These are phyloP conservation scores for Boletus pseudo-olivaceus DNA, from an alignment of 768 basidiomycete genomes.

Conservation along the genomic window DNA sequence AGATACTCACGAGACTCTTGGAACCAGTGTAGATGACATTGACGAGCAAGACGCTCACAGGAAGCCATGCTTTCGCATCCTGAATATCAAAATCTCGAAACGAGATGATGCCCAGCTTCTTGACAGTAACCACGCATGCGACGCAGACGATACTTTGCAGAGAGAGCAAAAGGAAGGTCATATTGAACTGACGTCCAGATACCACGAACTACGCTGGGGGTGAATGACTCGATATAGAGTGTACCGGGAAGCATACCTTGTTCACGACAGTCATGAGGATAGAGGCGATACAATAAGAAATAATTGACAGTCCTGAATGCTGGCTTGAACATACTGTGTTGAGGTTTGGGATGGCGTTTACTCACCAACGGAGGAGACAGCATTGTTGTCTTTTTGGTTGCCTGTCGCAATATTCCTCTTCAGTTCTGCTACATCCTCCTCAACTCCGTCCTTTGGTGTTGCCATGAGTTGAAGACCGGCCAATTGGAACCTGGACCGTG, in stretches of 20 bases:
- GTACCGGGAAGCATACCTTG: constrained; percentile 55
- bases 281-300: constrained; percentile 87
- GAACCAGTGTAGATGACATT: constrained; percentile 97
- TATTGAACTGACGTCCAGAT: constrained; percentile 88
- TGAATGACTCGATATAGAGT: background rate
- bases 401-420: constrained; percentile 50
- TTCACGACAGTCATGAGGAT: constrained; percentile 98
- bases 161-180: constrained; percentile 92
- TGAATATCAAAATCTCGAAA: constrained; percentile 79
- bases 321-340: background rate
- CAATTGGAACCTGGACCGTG: background rate
- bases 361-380: constrained; percentile 26
- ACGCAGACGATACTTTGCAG: constrained; percentile 91
- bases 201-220: constrained; percentile 73
- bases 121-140: constrained; percentile 67
- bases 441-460: constrained; percentile 12
- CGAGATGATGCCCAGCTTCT: constrained; percentile 73
- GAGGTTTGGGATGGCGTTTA: background rate
- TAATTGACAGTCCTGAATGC: constrained; percentile 68
- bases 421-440: constrained; percentile 47
- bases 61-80: constrained; percentile 93
- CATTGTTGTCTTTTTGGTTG: constrained; percentile 19
- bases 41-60: constrained; percentile 89
- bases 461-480: constrained; percentile 11
- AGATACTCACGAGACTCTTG: constrained; percentile 82